Evolutionary conservation across 2,329 filamentous ascomycete genomes (phyloP).

Genomic region (Thelonectria rubi): DNA sequence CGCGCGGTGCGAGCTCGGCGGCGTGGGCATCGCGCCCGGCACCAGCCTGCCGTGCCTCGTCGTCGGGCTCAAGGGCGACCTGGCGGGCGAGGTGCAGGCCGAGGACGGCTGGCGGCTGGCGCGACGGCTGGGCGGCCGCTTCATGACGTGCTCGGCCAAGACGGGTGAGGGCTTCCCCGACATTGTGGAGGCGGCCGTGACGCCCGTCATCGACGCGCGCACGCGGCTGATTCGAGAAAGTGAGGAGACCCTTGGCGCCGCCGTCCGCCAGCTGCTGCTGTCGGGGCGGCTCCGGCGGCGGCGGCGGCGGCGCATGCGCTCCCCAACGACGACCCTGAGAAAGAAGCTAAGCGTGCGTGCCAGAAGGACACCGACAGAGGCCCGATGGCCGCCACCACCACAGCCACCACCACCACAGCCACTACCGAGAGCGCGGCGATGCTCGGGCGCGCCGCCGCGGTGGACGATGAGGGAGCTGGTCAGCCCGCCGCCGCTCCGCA

Average conservation of each 20-base stretch:
- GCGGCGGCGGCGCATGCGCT: too few species aligned
- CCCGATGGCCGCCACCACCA: slow-evolving; percentile 1
- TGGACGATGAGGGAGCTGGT: slow-evolving; percentile 28
- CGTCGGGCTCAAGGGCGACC: slow-evolving; percentile 28
- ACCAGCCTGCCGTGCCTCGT: slow-evolving; percentile 28
- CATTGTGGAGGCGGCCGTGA: slow-evolving; percentile 22
- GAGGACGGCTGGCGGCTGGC: slow-evolving; percentile 27
- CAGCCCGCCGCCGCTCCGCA: slow-evolving; percentile 5
- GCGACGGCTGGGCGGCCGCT: slow-evolving; percentile 22
- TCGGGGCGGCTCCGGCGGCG: slow-evolving; percentile 2
- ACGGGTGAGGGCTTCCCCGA: slow-evolving; percentile 14
- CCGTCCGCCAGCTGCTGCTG: slow-evolving; percentile 18
- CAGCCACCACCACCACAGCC: too few species aligned
- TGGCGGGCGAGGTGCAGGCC: slow-evolving; percentile 5
- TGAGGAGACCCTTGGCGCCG: slow-evolving; percentile 25
- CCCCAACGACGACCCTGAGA: neutral
- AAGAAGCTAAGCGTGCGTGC: slow-evolving; percentile 12
- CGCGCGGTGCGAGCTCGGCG: slow-evolving; percentile 27
- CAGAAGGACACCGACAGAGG: slow-evolving; percentile 2
- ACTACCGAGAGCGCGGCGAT: slow-evolving; percentile 11
- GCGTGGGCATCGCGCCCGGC: slow-evolving; percentile 25
- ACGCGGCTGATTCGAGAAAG: slow-evolving; percentile 28
- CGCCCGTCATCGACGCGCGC: slow-evolving; percentile 28
- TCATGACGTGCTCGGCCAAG: slow-evolving; percentile 21
- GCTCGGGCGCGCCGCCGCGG: slow-evolving; percentile 26